Conservation (phyloP, 139 green algal species). For the Coelastrella sp. region DNA sequence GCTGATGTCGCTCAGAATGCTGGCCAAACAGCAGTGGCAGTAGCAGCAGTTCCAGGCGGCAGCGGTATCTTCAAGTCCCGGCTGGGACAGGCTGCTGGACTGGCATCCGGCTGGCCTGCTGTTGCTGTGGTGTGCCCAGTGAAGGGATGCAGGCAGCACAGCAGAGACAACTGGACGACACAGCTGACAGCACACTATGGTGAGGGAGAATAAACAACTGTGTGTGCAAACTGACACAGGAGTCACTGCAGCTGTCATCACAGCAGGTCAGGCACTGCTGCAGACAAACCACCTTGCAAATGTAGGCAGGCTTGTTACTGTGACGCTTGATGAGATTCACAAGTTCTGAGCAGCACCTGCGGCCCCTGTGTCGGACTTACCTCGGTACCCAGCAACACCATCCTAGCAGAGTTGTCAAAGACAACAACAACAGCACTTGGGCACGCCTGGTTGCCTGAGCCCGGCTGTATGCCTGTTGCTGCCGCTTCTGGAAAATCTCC, state of each 20-base stretch:
- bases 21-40: conserved; percentile 20
- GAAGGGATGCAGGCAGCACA: conserved; percentile 73
- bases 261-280: background rate
- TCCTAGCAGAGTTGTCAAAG: no score
- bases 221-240: no score
- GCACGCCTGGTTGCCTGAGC: no score
- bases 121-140: conserved; percentile 80
- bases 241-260: background rate
- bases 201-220: background rate
- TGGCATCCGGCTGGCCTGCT: conserved; percentile 40
- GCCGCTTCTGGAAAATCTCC: background rate
- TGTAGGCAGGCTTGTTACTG: no score
- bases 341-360: no score
- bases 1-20: no score
- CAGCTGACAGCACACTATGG: conserved; percentile 72
- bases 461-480: background rate
- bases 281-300: no score
- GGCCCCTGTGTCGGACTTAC: no score
- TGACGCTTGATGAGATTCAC: no score
- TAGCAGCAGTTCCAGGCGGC: background rate
- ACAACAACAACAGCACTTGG: no score
- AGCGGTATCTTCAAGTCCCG: conserved; percentile 3
- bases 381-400: no score
- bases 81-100: background rate
- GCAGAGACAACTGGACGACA: conserved; percentile 70